phyloP scores from a whole-genome alignment of 495 filamentous ascomycete genomes.

The Trichocladium antarcticum region DNA sequence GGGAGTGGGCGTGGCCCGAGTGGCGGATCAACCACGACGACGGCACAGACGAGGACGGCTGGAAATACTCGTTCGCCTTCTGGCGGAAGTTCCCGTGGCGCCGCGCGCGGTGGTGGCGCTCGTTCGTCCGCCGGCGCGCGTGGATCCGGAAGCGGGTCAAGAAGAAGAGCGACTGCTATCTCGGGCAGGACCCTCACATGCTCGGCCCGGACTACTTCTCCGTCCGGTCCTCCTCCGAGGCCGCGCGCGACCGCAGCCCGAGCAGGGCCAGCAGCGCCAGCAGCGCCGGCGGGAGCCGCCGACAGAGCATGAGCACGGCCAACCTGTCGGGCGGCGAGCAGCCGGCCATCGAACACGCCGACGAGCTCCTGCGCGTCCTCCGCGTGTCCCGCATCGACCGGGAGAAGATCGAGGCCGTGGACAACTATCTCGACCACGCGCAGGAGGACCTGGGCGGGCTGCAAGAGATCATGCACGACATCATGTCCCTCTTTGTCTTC shows the following conservation, averaged over 20 bases:
- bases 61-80: constrained; percentile 91
- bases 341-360: constrained; percentile 52
- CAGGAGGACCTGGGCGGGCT: constrained; percentile 73
- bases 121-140: constrained; percentile 75
- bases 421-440: constrained; percentile 66
- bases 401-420: constrained; percentile 74
- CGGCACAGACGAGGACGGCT: constrained; percentile 79
- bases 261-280: constrained; percentile 7
- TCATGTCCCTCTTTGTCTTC: constrained; percentile 80
- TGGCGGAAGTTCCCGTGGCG: constrained; percentile 72
- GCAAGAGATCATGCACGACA: constrained; percentile 63
- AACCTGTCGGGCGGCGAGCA: constrained; percentile 6
- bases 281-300: constrained; percentile 18
- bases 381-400: constrained; percentile 67
- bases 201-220: constrained; percentile 82
- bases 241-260: constrained; percentile 29
- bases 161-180: constrained; percentile 36
- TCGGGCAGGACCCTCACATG: constrained; percentile 43
- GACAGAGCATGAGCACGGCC: constrained; percentile 16
- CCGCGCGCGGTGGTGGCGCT: constrained; percentile 81
- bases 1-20: constrained; percentile 90
- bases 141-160: constrained; percentile 83
- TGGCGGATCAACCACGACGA: constrained; percentile 90
- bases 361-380: constrained; percentile 51
- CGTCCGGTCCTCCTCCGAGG: constrained; percentile 44